These are phyloP conservation scores for Vitis riparia DNA, from an alignment of 164 flowering plant species.

Conservation along the genomic window DNA sequence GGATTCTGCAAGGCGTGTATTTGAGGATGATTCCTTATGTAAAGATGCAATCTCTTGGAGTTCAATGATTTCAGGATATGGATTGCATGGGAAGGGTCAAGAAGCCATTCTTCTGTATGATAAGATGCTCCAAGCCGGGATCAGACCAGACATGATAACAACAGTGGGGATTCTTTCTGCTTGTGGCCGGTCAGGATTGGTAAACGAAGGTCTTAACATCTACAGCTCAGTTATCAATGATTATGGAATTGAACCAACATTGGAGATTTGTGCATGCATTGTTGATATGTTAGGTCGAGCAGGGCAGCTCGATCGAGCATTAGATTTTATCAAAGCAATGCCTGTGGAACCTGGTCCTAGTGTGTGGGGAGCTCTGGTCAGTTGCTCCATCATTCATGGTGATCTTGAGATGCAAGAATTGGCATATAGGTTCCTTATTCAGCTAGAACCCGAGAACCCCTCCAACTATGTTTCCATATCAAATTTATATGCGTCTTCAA, in stretches of 20 bases:
- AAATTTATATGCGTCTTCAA: constrained; percentile 58
- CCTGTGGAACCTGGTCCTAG: constrained; percentile 64
- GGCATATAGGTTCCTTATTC: constrained; percentile 49
- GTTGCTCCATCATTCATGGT: constrained; percentile 52
- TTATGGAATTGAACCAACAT: constrained; percentile 42
- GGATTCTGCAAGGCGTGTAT: constrained; percentile 45
- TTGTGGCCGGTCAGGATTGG: constrained; percentile 57
- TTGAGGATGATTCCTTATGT: constrained; percentile 37
- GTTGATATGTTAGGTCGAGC: constrained; percentile 69
- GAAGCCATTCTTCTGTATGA: constrained; percentile 52
- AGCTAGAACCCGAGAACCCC: constrained; percentile 65
- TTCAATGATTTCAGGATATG: constrained; percentile 65
- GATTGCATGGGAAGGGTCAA: constrained; percentile 59
- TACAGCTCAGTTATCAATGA: constrained; percentile 30
- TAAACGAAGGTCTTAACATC: constrained; percentile 50
- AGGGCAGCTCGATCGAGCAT: constrained; percentile 60
- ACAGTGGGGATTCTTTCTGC: constrained; percentile 71
- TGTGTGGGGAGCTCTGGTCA: constrained; percentile 69
- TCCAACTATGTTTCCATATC: constrained; percentile 68
- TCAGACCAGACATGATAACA: constrained; percentile 53
- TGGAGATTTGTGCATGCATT: constrained; percentile 68
- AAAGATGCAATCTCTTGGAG: constrained; percentile 71
- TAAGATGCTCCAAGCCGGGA: constrained; percentile 47
- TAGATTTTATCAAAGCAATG: constrained; percentile 56
- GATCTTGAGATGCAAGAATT: constrained; percentile 50